These are phyloP conservation scores for Colletotrichum caudatum DNA, from an alignment of 2,329 filamentous ascomycete genomes.

Conservation along the genomic window DNA sequence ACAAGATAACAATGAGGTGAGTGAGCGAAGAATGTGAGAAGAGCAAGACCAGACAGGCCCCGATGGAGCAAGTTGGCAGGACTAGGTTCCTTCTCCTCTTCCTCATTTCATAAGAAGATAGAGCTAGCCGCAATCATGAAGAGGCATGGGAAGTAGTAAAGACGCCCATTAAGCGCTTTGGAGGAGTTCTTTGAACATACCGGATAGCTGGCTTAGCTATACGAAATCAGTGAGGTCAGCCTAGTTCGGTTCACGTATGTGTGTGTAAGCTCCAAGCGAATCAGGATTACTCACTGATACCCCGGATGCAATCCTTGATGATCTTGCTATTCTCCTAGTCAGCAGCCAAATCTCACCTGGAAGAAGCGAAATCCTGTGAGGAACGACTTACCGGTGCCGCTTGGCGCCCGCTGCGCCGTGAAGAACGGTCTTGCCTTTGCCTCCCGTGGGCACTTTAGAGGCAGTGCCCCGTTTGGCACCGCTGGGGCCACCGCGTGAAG, in stretches of 20 bases:
- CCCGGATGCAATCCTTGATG: conserved; percentile 59
- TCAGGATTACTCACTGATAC: conserved; percentile 58
- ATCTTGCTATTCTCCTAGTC: conserved; percentile 57
- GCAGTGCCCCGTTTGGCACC: conserved; percentile 40
- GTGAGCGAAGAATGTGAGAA: not conserved
- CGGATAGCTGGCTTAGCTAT: conserved; percentile 67
- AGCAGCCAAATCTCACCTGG: not conserved
- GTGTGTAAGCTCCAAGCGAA: conserved; percentile 38
- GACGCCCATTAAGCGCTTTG: conserved; percentile 15
- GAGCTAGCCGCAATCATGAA: not conserved
- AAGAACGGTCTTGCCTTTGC: conserved; percentile 43
- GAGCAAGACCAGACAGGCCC: not conserved
- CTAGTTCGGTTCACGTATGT: conserved; percentile 21
- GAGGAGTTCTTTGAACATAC: conserved; percentile 50
- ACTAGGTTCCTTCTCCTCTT: not conserved
- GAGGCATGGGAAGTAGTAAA: conserved; percentile 25
- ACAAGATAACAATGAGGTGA: not conserved
- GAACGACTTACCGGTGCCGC: conserved; percentile 45
- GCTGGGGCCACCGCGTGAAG: conserved; percentile 49
- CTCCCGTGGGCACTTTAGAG: conserved; percentile 3
- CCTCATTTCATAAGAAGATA: not conserved
- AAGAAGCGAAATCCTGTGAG: not conserved
- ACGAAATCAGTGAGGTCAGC: conserved; percentile 24
- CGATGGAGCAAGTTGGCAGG: not conserved
- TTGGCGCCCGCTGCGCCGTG: conserved; percentile 46